phyloP scores from a whole-genome alignment of 2,329 filamentous ascomycete species.

The Aspergillus aculeatus region DNA sequence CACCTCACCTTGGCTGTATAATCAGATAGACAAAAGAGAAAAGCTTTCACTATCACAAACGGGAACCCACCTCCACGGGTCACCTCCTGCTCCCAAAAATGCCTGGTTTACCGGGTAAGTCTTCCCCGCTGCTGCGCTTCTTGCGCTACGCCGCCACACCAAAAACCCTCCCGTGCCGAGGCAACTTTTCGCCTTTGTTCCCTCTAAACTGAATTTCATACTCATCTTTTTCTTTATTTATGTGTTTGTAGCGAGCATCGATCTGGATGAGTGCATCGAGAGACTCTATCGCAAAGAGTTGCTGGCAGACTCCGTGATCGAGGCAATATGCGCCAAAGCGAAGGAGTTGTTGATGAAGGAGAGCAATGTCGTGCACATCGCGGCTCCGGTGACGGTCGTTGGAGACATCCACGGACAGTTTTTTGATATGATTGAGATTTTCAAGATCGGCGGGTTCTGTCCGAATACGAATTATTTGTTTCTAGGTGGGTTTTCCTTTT shows the following conservation, averaged over 20 bases:
- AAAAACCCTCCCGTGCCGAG: background rate
- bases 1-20: background rate
- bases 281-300: slow-evolving; percentile 96
- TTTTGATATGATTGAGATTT: slow-evolving; percentile 98
- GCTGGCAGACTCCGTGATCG: slow-evolving; percentile 94
- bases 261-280: slow-evolving; percentile 97
- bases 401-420: slow-evolving; percentile 99
- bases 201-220: background rate
- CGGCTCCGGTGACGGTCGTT: slow-evolving; percentile 92
- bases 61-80: background rate
- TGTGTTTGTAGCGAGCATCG: slow-evolving; percentile 73
- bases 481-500: slow-evolving; percentile 61
- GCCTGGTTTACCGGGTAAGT: slow-evolving; percentile 48
- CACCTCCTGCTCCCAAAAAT: slow-evolving; percentile 27
- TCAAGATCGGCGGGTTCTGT: slow-evolving; percentile 95
- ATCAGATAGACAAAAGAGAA: slow-evolving; percentile 3
- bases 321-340: slow-evolving; percentile 98
- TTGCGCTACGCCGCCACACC: background rate
- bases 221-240: slow-evolving; percentile 6
- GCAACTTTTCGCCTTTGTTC: background rate
- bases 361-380: slow-evolving; percentile 98
- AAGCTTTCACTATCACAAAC: background rate
- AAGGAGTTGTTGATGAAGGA: slow-evolving; percentile 99
- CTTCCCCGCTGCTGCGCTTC: background rate
- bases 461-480: slow-evolving; percentile 99